These are phyloP conservation scores for Saccharum hybrid DNA, from an alignment of 202 grass and related monocot species.

Conservation along the genomic window DNA sequence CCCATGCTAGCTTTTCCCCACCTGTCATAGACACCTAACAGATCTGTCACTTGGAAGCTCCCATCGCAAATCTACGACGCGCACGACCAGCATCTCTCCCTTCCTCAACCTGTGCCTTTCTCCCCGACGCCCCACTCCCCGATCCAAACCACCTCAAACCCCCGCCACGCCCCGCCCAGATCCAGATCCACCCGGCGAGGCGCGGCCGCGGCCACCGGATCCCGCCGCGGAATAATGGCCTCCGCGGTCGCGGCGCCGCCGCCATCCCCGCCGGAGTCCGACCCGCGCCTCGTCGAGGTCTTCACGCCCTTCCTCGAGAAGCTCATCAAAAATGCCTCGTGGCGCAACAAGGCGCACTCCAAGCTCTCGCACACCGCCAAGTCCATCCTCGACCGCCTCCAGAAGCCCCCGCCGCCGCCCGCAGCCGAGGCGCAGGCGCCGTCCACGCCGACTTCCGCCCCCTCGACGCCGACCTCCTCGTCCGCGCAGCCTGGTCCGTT, in stretches of 20 bases:
- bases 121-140: constrained; percentile 36
- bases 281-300: constrained; percentile 71
- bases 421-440: constrained; percentile 43
- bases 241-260: constrained; percentile 46
- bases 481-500: constrained; percentile 82
- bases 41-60: background rate
- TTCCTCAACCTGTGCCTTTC: background rate
- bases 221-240: constrained; percentile 55
- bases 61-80: constrained; percentile 47
- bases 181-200: constrained; percentile 68
- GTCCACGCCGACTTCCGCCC: constrained; percentile 51
- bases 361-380: constrained; percentile 98
- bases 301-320: constrained; percentile 92
- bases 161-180: constrained; percentile 45
- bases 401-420: constrained; percentile 37
- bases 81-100: constrained; percentile 22
- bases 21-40: background rate
- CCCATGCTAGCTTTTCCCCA: background rate
- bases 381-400: constrained; percentile 84
- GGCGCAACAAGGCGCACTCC: constrained; percentile 95
- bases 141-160: constrained; percentile 71
- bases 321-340: constrained; percentile 93
- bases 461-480: constrained; percentile 76
- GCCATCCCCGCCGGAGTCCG: constrained; percentile 62
- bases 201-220: constrained; percentile 57